Evolutionary conservation across 257 asterid species (phyloP).

Genomic region (Forsythia suspensa): DNA sequence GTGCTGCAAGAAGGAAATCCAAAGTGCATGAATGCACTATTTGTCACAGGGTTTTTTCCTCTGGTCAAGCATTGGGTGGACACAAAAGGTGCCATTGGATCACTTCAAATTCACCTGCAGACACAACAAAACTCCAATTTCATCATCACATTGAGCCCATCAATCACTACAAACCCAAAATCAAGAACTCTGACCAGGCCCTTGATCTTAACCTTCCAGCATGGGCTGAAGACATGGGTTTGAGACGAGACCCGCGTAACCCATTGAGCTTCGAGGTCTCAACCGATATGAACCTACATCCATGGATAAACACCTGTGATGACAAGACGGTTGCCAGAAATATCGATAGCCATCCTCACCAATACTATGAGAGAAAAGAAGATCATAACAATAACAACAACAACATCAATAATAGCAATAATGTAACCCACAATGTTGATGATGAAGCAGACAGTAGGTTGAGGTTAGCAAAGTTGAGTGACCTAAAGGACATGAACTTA

Average conservation of each 20-base stretch:
- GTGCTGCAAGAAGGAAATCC: conserved; percentile 59
- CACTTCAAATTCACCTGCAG: conserved; percentile 54
- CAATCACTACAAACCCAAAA: conserved; percentile 15
- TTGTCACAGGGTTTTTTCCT: conserved; percentile 78
- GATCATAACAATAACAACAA: neutral
- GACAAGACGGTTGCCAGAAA: conserved; percentile 1
- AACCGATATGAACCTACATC: conserved; percentile 58
- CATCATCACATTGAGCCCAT: conserved; percentile 31
- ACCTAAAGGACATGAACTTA: conserved; percentile 40
- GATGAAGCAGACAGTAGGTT: conserved; percentile 72
- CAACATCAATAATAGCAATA: conserved; percentile 17
- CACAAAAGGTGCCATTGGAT: conserved; percentile 98
- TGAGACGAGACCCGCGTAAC: conserved; percentile 52
- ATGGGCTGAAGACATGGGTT: conserved; percentile 45
- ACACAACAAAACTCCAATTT: conserved; percentile 41
- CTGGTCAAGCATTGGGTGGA: conserved; percentile 96
- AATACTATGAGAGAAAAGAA: conserved; percentile 1
- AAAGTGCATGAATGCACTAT: conserved; percentile 88
- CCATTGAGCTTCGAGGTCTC: conserved; percentile 68
- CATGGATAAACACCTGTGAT: conserved; percentile 30
- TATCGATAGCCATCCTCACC: neutral
- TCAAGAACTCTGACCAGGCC: conserved; percentile 29
- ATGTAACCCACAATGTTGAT: conserved; percentile 29
- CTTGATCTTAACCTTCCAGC: conserved; percentile 86
- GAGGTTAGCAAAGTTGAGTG: conserved; percentile 61